Conservation (phyloP, 2,329 filamentous ascomycete genomes). For the Colletotrichum tabaci region DNA sequence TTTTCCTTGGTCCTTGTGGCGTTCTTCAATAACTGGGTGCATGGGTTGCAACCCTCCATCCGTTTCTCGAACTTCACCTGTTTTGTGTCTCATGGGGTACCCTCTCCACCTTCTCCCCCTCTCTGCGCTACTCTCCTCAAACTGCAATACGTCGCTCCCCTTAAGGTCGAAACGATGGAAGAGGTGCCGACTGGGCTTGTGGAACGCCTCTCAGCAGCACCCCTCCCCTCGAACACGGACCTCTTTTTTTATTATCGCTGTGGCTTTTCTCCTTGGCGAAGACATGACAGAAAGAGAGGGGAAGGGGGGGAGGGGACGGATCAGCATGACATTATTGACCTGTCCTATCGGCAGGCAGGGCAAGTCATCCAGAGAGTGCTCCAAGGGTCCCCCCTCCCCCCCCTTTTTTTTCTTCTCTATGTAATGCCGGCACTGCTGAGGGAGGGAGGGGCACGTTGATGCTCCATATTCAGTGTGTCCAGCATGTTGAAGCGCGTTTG, state of each 20-base stretch:
- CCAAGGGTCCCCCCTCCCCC: slow-evolving; percentile 19
- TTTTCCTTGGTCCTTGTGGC: not conserved
- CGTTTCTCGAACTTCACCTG: not conserved
- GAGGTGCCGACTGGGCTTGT: not conserved
- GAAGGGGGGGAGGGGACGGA: not conserved
- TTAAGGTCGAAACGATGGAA: not conserved
- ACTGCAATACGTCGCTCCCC: slow-evolving; percentile 15
- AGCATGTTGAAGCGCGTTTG: slow-evolving; percentile 5
- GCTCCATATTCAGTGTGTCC: slow-evolving; percentile 1
- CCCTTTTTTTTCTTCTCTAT: too few species aligned
- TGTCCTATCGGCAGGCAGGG: not conserved
- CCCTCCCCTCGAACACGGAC: slow-evolving; percentile 33
- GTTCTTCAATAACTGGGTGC: slow-evolving; percentile 4
- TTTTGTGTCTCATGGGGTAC: not conserved
- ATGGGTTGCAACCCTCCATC: slow-evolving; percentile 15
- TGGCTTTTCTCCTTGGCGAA: not conserved
- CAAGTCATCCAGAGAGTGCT: not conserved
- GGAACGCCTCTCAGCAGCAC: slow-evolving; percentile 3
- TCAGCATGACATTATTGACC: not conserved
- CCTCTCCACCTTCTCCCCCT: not conserved
- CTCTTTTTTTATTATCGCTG: not conserved
- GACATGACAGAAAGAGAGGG: slow-evolving; percentile 7
- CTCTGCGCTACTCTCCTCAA: slow-evolving; percentile 1
- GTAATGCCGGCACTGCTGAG: slow-evolving; percentile 31
- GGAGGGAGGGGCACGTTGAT: slow-evolving; percentile 10